Conservation (phyloP, 176 grass and related monocot species). For the Avena eriantha region DNA sequence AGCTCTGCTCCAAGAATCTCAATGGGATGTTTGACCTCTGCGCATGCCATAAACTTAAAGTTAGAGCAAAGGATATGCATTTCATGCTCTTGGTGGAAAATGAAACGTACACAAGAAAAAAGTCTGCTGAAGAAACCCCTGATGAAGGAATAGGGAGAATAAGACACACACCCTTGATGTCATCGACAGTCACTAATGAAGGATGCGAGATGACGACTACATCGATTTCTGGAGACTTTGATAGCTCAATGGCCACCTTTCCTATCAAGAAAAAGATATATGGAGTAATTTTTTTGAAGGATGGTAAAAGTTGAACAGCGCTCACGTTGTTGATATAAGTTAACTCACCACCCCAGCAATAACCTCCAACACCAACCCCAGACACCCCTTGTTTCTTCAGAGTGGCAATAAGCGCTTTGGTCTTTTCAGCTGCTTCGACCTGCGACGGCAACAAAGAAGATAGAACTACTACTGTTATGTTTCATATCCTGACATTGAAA, state of each 20-base stretch:
- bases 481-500: background rate
- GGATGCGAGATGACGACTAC: slow-evolving; percentile 71
- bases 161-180: slow-evolving; percentile 51
- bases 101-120: background rate
- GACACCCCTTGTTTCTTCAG: slow-evolving; percentile 54
- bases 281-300: background rate
- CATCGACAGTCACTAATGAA: slow-evolving; percentile 54
- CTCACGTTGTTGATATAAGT: no score
- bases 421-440: slow-evolving; percentile 47
- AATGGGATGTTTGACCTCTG: slow-evolving; percentile 54
- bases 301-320: background rate
- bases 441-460: background rate
- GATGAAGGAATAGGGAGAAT: background rate
- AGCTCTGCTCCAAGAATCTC: slow-evolving; percentile 58
- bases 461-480: background rate
- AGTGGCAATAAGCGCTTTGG: slow-evolving; percentile 55
- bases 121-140: background rate
- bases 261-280: slow-evolving; percentile 9
- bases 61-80: background rate
- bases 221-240: slow-evolving; percentile 55
- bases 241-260: slow-evolving; percentile 66
- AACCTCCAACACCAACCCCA: slow-evolving; percentile 57
- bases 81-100: background rate
- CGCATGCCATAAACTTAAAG: background rate
- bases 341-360: slow-evolving; percentile 81